Base-by-base conservation (phyloP, 2,329 filamentous ascomycete genomes). In the Colletotrichum musicola region DNA sequence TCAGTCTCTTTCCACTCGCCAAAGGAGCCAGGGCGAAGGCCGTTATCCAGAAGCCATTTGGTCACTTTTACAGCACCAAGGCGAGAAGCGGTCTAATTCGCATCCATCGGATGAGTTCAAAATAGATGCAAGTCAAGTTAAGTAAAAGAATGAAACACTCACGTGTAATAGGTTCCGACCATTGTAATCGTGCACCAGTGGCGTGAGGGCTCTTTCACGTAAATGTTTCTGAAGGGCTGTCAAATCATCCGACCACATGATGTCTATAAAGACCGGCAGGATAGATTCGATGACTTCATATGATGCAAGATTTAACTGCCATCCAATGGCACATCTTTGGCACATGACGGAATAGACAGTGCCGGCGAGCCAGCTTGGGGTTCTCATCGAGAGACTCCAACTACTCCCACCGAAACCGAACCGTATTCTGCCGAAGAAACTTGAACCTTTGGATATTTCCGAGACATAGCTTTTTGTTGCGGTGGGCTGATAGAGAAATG, bases 281-380 rank as follows among this genome's bases (percentile, higher is more conserved):
- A 30, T 27, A 1, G 2, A 0, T 1, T 46, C 16, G 2, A 58
- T 16, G 4, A 58, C 3, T 3, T 16, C 6, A 2, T 35, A 47
- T 4, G 55, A n/a, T 2, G 55, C n/a, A 1, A 58, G 25, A 14
- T 47, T 58, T 1, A 58, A 7, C 22, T 46, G 55, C 55, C 55
- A 58, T 3, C 55, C 55, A 10, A 4, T 12, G 6, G 20, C 9
- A 16, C 55, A 59, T 20, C 18, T 44, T 1, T 57, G 42, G 13
- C 44, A 59, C n/a, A 67, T 20, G 12, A 64, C 9, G 2, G 64
- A 50, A 18, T 67, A 67, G 4, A 67, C 44, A 1, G 59, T 44
- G 6, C 60, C 22, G 6, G 16, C 10, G 4, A 67, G 51, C 64
- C 64, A 67, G 14, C 9, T 30, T 0, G 64, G 64, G 3, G 51